Conservation (phyloP, 2,329 filamentous ascomycete genomes). For the Ascosphaera aggregata region DNA sequence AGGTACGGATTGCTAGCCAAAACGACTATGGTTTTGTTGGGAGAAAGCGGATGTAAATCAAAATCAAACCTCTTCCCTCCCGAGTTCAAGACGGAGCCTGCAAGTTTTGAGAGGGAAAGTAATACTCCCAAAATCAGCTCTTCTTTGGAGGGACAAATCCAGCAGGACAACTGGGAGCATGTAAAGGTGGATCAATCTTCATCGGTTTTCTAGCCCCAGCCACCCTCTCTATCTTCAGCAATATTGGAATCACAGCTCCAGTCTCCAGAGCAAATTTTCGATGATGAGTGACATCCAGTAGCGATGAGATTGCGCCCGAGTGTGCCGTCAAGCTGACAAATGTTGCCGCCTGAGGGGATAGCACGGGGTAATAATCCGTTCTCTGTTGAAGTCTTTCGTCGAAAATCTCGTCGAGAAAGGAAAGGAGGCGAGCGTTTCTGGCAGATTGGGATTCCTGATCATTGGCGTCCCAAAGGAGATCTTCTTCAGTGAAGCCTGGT, state of each 20-base stretch:
- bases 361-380: background rate
- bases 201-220: slow-evolving; percentile 6
- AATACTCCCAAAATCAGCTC: background rate
- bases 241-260: slow-evolving; percentile 27
- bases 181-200: slow-evolving; percentile 9
- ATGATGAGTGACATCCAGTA: slow-evolving; percentile 25
- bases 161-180: slow-evolving; percentile 10
- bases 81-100: too few relatives aligned
- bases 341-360: slow-evolving; percentile 19
- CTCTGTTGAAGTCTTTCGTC: background rate
- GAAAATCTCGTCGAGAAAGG: slow-evolving; percentile 31
- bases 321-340: slow-evolving; percentile 34
- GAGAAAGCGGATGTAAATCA: too few relatives aligned
- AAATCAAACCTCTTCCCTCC: too few relatives aligned
- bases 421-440: slow-evolving; percentile 23
- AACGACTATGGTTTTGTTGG: too few relatives aligned
- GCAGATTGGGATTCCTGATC: slow-evolving; percentile 25
- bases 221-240: slow-evolving; percentile 21
- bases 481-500: slow-evolving; percentile 27
- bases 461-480: slow-evolving; percentile 28
- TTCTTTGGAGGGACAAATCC: background rate
- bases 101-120: background rate
- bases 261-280: slow-evolving; percentile 24
- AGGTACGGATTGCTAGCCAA: too few relatives aligned
- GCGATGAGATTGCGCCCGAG: slow-evolving; percentile 32